phyloP scores from a whole-genome alignment of 1,284 basidiomycete genomes.

The Cryptococcus sp. region DNA sequence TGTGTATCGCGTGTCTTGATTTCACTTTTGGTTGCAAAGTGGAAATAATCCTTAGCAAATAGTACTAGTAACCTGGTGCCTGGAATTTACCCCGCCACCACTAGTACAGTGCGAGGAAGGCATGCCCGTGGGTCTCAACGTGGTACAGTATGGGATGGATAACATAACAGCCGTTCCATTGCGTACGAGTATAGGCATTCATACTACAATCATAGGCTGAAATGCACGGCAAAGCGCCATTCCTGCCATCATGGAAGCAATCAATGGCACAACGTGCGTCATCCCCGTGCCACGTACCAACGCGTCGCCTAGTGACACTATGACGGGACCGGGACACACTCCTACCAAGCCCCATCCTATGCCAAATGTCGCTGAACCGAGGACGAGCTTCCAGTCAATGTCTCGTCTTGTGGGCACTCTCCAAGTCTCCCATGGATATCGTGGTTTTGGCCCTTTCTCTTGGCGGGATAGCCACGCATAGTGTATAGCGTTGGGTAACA shows the following conservation, averaged over 20 bases:
- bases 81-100: too few relatives aligned
- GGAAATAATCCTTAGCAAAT: too few relatives aligned
- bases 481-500: slow-evolving; percentile 53
- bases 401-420: slow-evolving; percentile 37
- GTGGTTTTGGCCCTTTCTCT: slow-evolving; percentile 3
- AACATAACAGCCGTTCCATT: too few relatives aligned
- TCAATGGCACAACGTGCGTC: not conserved
- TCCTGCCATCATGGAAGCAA: slow-evolving; percentile 2
- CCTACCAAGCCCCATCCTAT: slow-evolving; percentile 68
- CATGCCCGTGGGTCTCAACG: too few relatives aligned
- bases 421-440: slow-evolving; percentile 39
- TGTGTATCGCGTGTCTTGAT: too few relatives aligned
- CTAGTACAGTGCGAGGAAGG: too few relatives aligned
- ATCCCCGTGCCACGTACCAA: not conserved
- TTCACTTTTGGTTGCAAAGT: too few relatives aligned
- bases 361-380: slow-evolving; percentile 64
- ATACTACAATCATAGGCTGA: too few relatives aligned
- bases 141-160: too few relatives aligned
- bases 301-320: slow-evolving; percentile 25
- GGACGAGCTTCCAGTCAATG: slow-evolving; percentile 59
- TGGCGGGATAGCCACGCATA: slow-evolving; percentile 24
- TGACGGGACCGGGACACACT: slow-evolving; percentile 58
- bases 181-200: too few relatives aligned
- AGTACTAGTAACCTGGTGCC: too few relatives aligned
- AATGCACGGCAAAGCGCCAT: not conserved